Evolutionary conservation across 352 stramenopile genomes (phyloP).

Genomic region (Phytophthora pistaciae): DNA sequence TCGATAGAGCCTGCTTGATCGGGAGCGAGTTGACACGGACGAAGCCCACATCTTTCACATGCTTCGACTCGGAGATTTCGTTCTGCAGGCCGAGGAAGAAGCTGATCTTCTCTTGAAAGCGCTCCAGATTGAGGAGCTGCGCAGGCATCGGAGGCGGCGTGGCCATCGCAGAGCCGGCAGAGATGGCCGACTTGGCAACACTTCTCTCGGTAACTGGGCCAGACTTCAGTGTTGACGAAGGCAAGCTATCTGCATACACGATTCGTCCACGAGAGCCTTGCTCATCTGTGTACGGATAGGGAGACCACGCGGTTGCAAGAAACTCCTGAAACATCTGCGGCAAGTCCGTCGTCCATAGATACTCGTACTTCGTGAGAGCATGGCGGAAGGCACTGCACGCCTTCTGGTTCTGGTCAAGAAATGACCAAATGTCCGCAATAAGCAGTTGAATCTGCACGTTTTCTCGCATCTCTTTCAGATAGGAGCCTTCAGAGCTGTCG

Average conservation of each 20-base stretch:
- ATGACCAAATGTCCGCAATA: slow-evolving; percentile 83
- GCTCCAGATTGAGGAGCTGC: slow-evolving; percentile 77
- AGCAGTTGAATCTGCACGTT: slow-evolving; percentile 80
- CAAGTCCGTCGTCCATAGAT: slow-evolving; percentile 93
- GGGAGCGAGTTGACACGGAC: slow-evolving; percentile 93
- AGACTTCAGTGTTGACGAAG: slow-evolving; percentile 27
- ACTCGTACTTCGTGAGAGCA: slow-evolving; percentile 92
- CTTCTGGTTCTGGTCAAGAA: slow-evolving; percentile 84
- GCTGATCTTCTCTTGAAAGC: slow-evolving; percentile 93
- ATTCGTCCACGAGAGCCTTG: slow-evolving; percentile 25
- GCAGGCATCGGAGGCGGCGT: slow-evolving; percentile 68
- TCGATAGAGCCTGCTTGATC: slow-evolving; percentile 95
- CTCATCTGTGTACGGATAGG: slow-evolving; percentile 43
- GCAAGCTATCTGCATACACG: slow-evolving; percentile 38
- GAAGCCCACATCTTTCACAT: slow-evolving; percentile 90
- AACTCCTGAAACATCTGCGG: slow-evolving; percentile 91
- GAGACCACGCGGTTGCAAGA: slow-evolving; percentile 70
- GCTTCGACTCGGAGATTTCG: slow-evolving; percentile 91
- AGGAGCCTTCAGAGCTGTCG: slow-evolving; percentile 88
- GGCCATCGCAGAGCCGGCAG: slow-evolving; percentile 29
- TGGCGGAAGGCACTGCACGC: slow-evolving; percentile 64
- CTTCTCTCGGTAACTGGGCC: slow-evolving; percentile 1
- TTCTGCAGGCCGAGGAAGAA: slow-evolving; percentile 90
- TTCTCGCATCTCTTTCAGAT: slow-evolving; percentile 91
- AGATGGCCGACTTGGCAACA: slow-evolving; percentile 18